These are phyloP conservation scores for Metschnikowia lunata DNA, from an alignment of 805 yeast genomes.

Conservation along the genomic window DNA sequence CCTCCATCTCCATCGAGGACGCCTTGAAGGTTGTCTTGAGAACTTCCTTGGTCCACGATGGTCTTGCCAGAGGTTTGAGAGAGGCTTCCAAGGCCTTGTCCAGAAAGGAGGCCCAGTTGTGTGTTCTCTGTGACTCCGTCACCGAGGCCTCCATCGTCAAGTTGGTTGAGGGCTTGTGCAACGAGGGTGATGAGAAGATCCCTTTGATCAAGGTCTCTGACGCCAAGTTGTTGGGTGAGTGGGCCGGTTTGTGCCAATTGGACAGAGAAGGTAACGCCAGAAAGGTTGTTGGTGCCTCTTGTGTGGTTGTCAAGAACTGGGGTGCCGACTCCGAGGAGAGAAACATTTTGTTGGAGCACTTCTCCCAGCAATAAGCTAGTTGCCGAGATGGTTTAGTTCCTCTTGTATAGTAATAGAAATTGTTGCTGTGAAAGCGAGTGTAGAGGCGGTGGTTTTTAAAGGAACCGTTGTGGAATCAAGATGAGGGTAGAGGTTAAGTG, in stretches of 20 bases:
- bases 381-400: no score
- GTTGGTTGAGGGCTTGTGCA: conserved; percentile 98
- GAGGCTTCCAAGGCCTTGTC: conserved; percentile 99
- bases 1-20: conserved; percentile 93
- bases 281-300: conserved; percentile 99
- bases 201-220: conserved; percentile 99
- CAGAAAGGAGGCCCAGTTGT: conserved; percentile 95
- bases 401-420: no score
- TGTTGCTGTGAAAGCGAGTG: no score
- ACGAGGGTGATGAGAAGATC: conserved; percentile 93
- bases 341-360: conserved; percentile 91
- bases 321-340: conserved; percentile 99
- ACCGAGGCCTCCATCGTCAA: conserved; percentile 95
- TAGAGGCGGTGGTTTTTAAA: no score
- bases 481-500: no score
- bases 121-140: conserved; percentile 96
- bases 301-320: conserved; percentile 99
- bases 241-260: conserved; percentile 99
- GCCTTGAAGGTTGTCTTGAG: conserved; percentile 97
- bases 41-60: conserved; percentile 97
- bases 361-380: conserved; percentile 70
- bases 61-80: conserved; percentile 99
- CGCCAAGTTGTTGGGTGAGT: conserved; percentile 99
- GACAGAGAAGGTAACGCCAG: conserved; percentile 99
- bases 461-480: no score